phyloP scores from a whole-genome alignment of 2,329 filamentous ascomycete species.

The Diaporthe batatas region DNA sequence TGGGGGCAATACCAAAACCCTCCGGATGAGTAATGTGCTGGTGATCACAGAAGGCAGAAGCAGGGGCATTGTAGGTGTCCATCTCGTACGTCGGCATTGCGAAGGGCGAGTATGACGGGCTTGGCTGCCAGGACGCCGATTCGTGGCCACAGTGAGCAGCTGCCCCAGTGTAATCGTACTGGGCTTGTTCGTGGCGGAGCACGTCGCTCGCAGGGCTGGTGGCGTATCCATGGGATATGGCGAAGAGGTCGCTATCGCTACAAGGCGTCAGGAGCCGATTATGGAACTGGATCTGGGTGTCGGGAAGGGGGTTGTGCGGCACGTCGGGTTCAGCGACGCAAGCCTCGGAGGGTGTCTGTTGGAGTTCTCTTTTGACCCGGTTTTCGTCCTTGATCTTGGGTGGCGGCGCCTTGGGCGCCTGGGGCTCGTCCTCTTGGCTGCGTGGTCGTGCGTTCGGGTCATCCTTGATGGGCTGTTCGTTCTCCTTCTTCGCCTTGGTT shows the following conservation, averaged over 20 bases:
- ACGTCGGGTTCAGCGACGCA: slow-evolving; percentile 50
- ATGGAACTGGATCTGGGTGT: slow-evolving; percentile 48
- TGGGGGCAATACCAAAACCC: slow-evolving; percentile 38
- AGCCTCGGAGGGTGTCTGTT: slow-evolving; percentile 46
- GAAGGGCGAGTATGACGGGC: slow-evolving; percentile 56
- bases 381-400: slow-evolving; percentile 56
- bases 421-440: slow-evolving; percentile 38
- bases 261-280: slow-evolving; percentile 65
- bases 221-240: slow-evolving; percentile 48
- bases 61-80: slow-evolving; percentile 47
- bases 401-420: slow-evolving; percentile 45
- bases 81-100: slow-evolving; percentile 51
- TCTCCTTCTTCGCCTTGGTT: slow-evolving; percentile 51
- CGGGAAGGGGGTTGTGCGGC: slow-evolving; percentile 51
- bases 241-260: slow-evolving; percentile 62
- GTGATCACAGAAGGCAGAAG: slow-evolving; percentile 45
- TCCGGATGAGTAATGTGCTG: slow-evolving; percentile 42
- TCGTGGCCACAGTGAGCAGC: slow-evolving; percentile 48
- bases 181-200: slow-evolving; percentile 45
- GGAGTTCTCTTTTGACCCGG: slow-evolving; percentile 40
- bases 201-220: slow-evolving; percentile 52
- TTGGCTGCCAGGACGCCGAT: slow-evolving; percentile 49
- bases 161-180: slow-evolving; percentile 50
- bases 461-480: slow-evolving; percentile 52
- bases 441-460: slow-evolving; percentile 51